phyloP scores from a whole-genome alignment of 305 asterid genomes.

The Caryopteris hybrid region DNA sequence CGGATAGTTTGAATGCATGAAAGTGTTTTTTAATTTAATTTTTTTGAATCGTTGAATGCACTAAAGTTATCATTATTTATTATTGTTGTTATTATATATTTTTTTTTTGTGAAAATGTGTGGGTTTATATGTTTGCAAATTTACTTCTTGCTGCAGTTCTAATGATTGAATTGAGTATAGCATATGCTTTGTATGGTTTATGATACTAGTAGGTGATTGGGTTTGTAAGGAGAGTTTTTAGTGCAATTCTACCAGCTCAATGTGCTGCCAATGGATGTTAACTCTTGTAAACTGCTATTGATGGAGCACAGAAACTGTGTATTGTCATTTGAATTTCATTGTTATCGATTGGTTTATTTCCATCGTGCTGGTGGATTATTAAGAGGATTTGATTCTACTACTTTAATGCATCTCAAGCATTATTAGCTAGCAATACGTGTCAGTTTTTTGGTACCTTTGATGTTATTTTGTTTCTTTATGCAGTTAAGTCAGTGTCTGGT shows the following conservation, averaged over 20 bases:
- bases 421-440: not conserved
- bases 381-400: not conserved
- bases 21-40: too few species aligned
- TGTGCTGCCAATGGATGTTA: not conserved
- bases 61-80: too few species aligned
- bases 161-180: not conserved
- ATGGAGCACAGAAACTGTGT: not conserved
- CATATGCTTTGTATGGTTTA: not conserved
- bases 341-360: not conserved
- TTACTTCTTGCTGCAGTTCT: not conserved
- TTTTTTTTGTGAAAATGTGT: not conserved
- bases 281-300: not conserved
- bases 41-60: too few species aligned
- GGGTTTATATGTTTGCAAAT: not conserved
- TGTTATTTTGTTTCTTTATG: too few species aligned
- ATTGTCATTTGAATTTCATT: not conserved
- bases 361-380: too few species aligned
- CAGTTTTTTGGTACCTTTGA: not conserved
- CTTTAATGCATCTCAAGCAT: not conserved
- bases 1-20: not conserved
- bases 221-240: slow-evolving; percentile 2
- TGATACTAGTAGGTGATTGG: not conserved
- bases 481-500: not conserved
- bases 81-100: too few species aligned
- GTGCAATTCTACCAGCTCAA: not conserved